Evolutionary conservation across 2,329 filamentous ascomycete genomes (phyloP).

Genomic region (Byssothecium circinans): DNA sequence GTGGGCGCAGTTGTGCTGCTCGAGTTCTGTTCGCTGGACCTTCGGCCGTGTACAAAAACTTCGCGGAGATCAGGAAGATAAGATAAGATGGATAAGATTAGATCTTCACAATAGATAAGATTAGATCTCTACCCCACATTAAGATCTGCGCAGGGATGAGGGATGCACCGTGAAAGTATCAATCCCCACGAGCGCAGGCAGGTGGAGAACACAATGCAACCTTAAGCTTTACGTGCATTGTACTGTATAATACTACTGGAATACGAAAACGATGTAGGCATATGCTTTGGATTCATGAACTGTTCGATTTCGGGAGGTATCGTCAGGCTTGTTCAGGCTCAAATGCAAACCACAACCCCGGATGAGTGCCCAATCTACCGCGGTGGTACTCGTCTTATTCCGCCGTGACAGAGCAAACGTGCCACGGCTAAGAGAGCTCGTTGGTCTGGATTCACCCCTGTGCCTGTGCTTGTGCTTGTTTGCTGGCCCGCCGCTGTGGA

Average conservation of each 20-base stretch:
- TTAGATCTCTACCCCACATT: conserved; percentile 20
- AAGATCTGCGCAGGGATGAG: conserved; percentile 19
- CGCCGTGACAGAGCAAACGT: not conserved
- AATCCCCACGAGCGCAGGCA: no score
- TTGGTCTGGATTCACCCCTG: not conserved
- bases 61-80: conserved; percentile 7
- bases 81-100: conserved; percentile 12
- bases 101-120: conserved; percentile 15
- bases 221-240: no score
- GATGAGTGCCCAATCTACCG: no score
- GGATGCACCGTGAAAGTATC: no score
- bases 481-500: not conserved
- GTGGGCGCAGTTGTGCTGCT: not conserved
- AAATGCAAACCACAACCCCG: no score
- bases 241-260: no score
- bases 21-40: not conserved
- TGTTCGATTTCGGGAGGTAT: no score
- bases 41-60: conserved; percentile 1
- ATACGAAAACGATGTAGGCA: no score
- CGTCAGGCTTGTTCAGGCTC: no score
- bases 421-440: not conserved
- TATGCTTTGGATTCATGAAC: no score
- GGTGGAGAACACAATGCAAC: no score
- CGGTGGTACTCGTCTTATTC: no score
- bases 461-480: not conserved